phyloP scores from a whole-genome alignment of 768 basidiomycete genomes.

The Calocera cornea region DNA sequence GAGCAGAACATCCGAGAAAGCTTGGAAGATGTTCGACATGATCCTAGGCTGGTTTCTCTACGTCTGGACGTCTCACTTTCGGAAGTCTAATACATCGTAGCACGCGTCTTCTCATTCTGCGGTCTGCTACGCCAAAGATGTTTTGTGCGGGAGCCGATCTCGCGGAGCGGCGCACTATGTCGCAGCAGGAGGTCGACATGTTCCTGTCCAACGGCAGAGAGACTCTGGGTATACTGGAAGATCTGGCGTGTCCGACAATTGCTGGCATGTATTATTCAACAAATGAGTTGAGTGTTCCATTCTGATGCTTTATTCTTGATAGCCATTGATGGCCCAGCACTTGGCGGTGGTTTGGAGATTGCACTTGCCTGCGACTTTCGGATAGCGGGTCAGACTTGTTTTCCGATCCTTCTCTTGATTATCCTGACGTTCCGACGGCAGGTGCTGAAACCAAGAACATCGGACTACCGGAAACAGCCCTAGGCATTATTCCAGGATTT shows the following conservation, averaged over 20 bases:
- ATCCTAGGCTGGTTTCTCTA: constrained; percentile 39
- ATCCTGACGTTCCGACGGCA: constrained; percentile 4
- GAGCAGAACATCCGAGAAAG: constrained; percentile 57
- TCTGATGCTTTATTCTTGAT: not conserved
- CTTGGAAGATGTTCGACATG: constrained; percentile 49
- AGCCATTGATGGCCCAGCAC: constrained; percentile 83
- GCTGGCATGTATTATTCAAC: constrained; percentile 25
- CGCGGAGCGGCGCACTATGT: constrained; percentile 72
- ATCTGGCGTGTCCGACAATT: constrained; percentile 75
- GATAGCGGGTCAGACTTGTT: constrained; percentile 52
- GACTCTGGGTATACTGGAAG: constrained; percentile 62
- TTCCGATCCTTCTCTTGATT: not conserved
- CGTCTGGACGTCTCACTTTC: not conserved
- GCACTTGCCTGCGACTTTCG: constrained; percentile 81
- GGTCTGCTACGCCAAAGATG: constrained; percentile 57
- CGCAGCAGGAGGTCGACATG: constrained; percentile 50
- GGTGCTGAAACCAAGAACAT: constrained; percentile 54
- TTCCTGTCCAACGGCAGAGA: constrained; percentile 67
- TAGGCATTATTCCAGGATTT: constrained; percentile 81
- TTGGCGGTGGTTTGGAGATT: constrained; percentile 86
- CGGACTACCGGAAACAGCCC: constrained; percentile 64
- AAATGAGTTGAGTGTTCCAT: not conserved
- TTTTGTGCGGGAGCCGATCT: constrained; percentile 94
- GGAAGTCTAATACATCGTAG: constrained; percentile 24
- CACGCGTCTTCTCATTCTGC: constrained; percentile 67